These are phyloP conservation scores for Backusella sp. DNA, from an alignment of 192 early-diverging fungal species.

Conservation along the genomic window DNA sequence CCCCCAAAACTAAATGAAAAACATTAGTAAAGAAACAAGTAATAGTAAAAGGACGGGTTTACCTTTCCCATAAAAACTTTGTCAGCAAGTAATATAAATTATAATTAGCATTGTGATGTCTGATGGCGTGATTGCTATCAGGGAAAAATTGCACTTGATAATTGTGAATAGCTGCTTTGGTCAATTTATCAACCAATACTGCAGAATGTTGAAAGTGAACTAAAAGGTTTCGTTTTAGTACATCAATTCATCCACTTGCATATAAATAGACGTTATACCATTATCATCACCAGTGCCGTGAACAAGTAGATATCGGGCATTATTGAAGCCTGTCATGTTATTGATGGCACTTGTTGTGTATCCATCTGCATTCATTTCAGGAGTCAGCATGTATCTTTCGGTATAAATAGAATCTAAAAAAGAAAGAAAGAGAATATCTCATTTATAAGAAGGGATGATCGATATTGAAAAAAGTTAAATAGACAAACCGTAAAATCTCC, in stretches of 20 bases:
- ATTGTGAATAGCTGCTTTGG: constrained; percentile 65
- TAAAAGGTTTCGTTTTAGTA: not conserved
- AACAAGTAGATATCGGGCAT: constrained; percentile 76
- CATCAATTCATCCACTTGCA: not conserved
- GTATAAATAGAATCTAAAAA: constrained; percentile 86
- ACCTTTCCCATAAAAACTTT: constrained; percentile 37
- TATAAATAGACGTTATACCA: constrained; percentile 39
- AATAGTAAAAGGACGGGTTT: not conserved
- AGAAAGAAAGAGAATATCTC: not conserved
- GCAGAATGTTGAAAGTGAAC: constrained; percentile 95
- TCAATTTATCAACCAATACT: constrained; percentile 71
- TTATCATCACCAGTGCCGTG: constrained; percentile 92
- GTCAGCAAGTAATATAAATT: constrained; percentile 48
- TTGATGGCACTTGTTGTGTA: constrained; percentile 75
- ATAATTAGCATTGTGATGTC: constrained; percentile 68
- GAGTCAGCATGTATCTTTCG: constrained; percentile 95
- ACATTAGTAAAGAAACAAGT: too few relatives aligned
- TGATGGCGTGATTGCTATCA: constrained; percentile 89
- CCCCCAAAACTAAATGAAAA: constrained; percentile 25
- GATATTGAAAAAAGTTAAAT: not conserved
- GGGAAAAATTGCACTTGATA: constrained; percentile 90
- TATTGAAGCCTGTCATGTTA: constrained; percentile 80
- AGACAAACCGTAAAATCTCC: constrained; percentile 61
- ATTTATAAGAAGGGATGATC: not conserved
- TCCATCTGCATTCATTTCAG: constrained; percentile 69